Evolutionary conservation across 805 yeast genomes (phyloP), one percentile per base, ranked within the genome.

Genomic region (Candida ulmi): DNA sequence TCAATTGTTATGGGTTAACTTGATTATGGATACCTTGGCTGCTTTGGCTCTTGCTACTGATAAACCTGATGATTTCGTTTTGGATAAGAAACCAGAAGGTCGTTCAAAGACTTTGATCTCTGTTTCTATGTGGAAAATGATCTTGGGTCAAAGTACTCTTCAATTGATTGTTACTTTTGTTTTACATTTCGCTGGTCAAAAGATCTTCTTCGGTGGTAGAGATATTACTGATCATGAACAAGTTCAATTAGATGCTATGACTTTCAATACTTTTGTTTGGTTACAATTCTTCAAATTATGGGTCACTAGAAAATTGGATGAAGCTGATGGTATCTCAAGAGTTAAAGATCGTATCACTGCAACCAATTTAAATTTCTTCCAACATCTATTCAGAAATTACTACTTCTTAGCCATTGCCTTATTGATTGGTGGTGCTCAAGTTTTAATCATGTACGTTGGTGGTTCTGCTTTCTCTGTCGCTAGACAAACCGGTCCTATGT

Each of bases 91-190:
- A 55, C 99, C 99, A 2, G 88, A 82, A 31, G 93, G 95, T 26
- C 76, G 96, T 55, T 65, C 68, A 17, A 74, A 78, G 13, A 85
- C 95, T 2, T 71, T 93, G 63, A 91, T 93, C 48, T 72, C 95
- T 5, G 80, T 81, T 3, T 83, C 96, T 9, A 93, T 93, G 90
- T 93, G 99, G 99, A 93, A 93, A 63, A 91, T 93, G 97, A 93
- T 93, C 50, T 44, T 90, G 36, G 93, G 95, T 3, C 97, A 93
- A 65, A 74, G 96, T 2, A 43, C 71, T 13, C 74, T 79, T 45
- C 99, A 93, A 68, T 72, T 93, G 45, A 58, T 72, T 17, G 75
- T 93, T 16, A 91, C 98, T 0, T 83, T 93, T 56, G 69, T 72
- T 11, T 63, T 93, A 33, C 93, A 88, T 61, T 93, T 88, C 63